Evolutionary conservation across 1,139 yeast genomes (phyloP), one percentile per base, ranked within the genome.

Genomic region (Protomyces pachydermus): DNA sequence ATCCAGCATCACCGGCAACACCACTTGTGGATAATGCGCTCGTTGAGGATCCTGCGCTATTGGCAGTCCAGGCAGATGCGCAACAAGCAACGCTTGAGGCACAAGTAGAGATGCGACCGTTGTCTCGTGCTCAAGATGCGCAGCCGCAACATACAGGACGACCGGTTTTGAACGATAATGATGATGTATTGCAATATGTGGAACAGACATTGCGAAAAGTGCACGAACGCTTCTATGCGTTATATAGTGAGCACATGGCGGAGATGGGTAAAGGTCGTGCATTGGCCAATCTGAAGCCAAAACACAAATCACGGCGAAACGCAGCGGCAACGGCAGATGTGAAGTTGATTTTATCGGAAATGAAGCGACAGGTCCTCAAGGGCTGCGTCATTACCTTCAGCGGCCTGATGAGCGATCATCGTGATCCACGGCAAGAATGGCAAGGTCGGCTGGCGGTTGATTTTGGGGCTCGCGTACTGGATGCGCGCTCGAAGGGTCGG

Each of bases 371-470:
- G 65, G 91, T 90, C 1, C 83, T 93, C 68, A 76, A 81, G 50
- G 93, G 87, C 2, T 82, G 86, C 56, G 84, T 84, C 0, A 83
- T 93, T 65, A 79, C 93, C 34, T 87, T 93, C 71, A 87, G 96
- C 0, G 98, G 98, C 0, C 80, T 91, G 16, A 82, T 93, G 23
- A 97, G 97, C 0, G 74, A 88, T 18, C 95, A 95, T 0, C 80
- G 86, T 5, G 82, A 84, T 66, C 77, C 88, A 20, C 86, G 87
- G 64, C 65, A 68, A 20, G 78, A 77, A 1, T 97, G 90, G 73
- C 88, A 93, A 60, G 97, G 91, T 1, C 84, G 86, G 34, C 91
- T 98, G 97, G 88, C 93, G 18, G 82, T 84, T 65, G 89, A 91
- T 66, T 93, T 93, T 79, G 98, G 98, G 0, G 98, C 96, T 0